phyloP scores from a whole-genome alignment of 768 basidiomycete genomes.

The Serendipita vermifera region DNA sequence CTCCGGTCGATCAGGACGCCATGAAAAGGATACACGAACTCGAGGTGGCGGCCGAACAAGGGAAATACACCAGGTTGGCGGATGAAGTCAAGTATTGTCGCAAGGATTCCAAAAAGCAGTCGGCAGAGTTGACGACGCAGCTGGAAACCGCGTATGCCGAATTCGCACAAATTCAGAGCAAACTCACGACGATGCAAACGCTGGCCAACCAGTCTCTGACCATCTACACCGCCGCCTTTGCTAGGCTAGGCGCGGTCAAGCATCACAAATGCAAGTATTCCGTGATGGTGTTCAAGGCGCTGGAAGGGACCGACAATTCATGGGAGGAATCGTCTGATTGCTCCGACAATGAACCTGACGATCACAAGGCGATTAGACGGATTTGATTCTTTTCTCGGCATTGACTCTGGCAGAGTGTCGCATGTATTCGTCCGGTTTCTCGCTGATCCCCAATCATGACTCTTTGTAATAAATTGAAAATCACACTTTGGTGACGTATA shows the following conservation, averaged over 20 bases:
- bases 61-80: background rate
- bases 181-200: background rate
- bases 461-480: no score
- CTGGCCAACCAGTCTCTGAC: background rate
- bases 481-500: no score
- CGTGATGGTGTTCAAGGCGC: no score
- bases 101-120: background rate
- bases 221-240: background rate
- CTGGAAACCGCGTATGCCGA: background rate
- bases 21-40: background rate
- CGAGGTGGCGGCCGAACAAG: background rate
- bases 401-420: no score
- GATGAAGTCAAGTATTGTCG: background rate
- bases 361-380: no score
- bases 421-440: no score
- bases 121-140: background rate
- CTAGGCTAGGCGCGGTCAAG: background rate
- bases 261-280: background rate
- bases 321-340: no score
- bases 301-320: no score
- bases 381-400: no score
- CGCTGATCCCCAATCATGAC: no score
- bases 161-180: background rate
- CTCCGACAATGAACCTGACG: no score
- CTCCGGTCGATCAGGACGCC: background rate